Percentiles rank a stretch among this genome's conserved stretches.
phyloP scores from a whole-genome alignment of 306 rosid genomes.

The Neltuma alba region DNA sequence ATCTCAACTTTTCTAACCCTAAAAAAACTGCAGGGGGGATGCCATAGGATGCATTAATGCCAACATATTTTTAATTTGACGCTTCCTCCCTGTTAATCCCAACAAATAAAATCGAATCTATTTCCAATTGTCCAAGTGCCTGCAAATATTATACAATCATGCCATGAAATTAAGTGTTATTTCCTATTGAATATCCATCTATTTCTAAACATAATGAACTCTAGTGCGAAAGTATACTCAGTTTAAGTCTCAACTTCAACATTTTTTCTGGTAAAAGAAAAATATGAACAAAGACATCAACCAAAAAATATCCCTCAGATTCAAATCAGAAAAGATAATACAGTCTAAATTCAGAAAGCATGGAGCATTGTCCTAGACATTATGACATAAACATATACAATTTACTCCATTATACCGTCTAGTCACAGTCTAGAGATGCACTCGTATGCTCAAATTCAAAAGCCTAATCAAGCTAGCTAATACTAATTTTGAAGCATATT shows the following conservation, averaged over 20 bases:
- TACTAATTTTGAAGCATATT: background rate
- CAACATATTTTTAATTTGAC: background rate
- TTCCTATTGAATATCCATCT: background rate
- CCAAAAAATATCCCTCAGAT: background rate
- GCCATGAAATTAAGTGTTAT: background rate
- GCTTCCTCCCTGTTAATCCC: background rate
- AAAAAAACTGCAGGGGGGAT: background rate
- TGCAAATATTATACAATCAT: too few relatives aligned
- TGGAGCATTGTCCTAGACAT: background rate
- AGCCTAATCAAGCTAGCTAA: background rate
- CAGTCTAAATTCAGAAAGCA: background rate
- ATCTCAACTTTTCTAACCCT: background rate
- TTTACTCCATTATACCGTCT: background rate
- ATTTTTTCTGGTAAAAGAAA: background rate
- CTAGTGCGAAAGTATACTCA: background rate
- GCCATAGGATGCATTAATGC: background rate
- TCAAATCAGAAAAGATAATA: background rate
- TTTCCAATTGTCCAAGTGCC: background rate
- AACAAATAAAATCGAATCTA: background rate
- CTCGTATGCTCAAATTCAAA: background rate
- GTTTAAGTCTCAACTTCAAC: background rate
- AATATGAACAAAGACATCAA: background rate
- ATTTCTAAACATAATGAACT: background rate
- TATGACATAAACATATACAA: background rate
- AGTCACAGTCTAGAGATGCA: background rate